These are phyloP conservation scores for Sporothrix inflata DNA, from an alignment of 2,329 filamentous ascomycete genomes.

Conservation along the genomic window DNA sequence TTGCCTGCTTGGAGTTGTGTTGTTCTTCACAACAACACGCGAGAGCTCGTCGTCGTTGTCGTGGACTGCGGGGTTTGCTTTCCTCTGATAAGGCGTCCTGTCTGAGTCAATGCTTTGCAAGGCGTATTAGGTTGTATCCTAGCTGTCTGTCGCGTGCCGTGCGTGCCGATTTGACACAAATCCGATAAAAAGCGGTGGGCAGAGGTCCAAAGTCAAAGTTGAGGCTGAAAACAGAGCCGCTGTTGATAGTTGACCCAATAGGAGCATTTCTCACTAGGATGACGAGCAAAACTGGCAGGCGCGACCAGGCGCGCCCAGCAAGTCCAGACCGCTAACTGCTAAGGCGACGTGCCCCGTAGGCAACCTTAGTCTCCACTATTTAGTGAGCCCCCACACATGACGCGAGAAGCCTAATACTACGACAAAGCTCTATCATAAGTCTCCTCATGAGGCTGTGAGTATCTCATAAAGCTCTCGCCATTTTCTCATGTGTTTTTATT, in stretches of 20 bases:
- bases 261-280: neutral
- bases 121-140: too few relatives aligned
- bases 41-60: neutral
- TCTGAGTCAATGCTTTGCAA: neutral
- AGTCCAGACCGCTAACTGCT: conserved; percentile 4
- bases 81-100: neutral
- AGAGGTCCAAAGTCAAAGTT: neutral
- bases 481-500: neutral
- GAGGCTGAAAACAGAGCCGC: neutral
- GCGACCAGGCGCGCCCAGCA: neutral
- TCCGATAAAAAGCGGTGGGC: too few relatives aligned
- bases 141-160: neutral
- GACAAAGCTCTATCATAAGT: neutral
- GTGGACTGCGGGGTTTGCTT: neutral
- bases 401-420: neutral
- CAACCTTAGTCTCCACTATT: neutral
- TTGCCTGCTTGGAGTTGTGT: too few relatives aligned
- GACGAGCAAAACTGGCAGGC: conserved; percentile 8
- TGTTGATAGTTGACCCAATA: neutral
- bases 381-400: neutral
- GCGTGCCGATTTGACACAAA: too few relatives aligned
- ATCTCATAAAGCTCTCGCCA: neutral
- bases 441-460: neutral
- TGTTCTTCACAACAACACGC: neutral
- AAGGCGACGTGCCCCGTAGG: too few relatives aligned